Evolutionary conservation across 345 rosid genomes (phyloP).

Genomic region (Eucalyptus erythrocorys): DNA sequence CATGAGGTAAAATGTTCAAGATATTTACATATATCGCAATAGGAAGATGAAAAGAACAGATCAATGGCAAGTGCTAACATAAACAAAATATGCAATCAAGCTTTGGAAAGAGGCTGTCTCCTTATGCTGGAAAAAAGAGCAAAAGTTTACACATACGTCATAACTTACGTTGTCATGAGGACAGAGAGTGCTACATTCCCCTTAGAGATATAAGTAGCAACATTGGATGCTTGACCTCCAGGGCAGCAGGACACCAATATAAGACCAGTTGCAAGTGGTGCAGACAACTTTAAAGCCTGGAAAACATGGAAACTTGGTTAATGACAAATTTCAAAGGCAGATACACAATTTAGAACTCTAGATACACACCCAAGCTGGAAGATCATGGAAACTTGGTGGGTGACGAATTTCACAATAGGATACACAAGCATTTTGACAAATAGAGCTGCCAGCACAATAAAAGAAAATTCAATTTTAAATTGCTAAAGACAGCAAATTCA

Average conservation of each 20-base stretch:
- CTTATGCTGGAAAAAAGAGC: background rate
- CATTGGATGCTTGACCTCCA: slow-evolving; percentile 96
- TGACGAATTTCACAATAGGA: background rate
- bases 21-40: background rate
- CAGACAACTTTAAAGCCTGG: slow-evolving; percentile 80
- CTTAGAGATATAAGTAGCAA: slow-evolving; percentile 91
- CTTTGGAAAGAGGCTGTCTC: background rate
- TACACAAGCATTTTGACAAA: background rate
- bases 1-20: background rate
- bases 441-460: background rate
- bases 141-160: background rate
- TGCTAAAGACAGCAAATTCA: background rate
- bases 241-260: slow-evolving; percentile 98
- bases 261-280: slow-evolving; percentile 96
- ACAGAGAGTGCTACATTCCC: slow-evolving; percentile 98
- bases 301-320: slow-evolving; percentile 7
- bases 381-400: background rate
- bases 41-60: background rate
- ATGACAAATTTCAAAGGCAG: background rate
- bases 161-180: slow-evolving; percentile 90
- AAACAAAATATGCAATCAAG: background rate
- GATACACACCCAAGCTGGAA: background rate
- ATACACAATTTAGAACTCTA: background rate
- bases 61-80: background rate
- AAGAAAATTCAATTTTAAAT: background rate